phyloP scores from a whole-genome alignment of 2,329 filamentous ascomycete species.

The Paecilomyces niveus region DNA sequence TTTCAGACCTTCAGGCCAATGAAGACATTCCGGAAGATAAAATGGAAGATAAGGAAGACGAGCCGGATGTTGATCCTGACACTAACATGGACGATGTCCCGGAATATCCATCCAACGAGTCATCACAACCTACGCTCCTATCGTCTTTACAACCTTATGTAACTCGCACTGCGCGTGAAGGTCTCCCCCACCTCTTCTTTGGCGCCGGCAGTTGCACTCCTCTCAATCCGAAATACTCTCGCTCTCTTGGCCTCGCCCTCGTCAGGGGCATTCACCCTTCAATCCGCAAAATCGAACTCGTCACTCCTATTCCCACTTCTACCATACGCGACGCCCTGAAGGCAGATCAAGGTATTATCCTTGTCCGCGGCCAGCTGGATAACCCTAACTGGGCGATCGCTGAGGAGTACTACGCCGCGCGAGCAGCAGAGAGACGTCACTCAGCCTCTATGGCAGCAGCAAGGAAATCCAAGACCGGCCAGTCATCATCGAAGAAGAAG shows the following conservation, averaged over 20 bases:
- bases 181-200: conserved; percentile 46
- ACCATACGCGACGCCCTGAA: conserved; percentile 23
- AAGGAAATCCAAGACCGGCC: conserved; percentile 11
- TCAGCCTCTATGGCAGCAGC: conserved; percentile 14
- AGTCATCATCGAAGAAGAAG: not conserved
- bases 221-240: conserved; percentile 42
- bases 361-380: conserved; percentile 42
- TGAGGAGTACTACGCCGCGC: conserved; percentile 35
- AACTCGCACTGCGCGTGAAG: conserved; percentile 34
- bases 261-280: conserved; percentile 35
- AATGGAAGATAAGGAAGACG: conserved; percentile 6
- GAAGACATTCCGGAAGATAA: not conserved
- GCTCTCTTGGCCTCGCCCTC: conserved; percentile 44
- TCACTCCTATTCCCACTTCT: conserved; percentile 40
- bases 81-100: conserved; percentile 12
- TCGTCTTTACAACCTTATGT: conserved; percentile 17
- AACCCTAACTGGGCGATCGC: conserved; percentile 40
- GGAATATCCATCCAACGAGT: conserved; percentile 1
- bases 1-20: conserved; percentile 12
- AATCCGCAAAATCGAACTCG: conserved; percentile 35
- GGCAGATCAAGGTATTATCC: conserved; percentile 34
- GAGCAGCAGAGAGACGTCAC: conserved; percentile 28
- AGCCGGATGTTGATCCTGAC: conserved; percentile 10
- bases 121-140: not conserved
- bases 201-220: conserved; percentile 34